These are phyloP conservation scores for Madurella fahalii DNA, from an alignment of 2,329 filamentous ascomycete species.

Conservation along the genomic window DNA sequence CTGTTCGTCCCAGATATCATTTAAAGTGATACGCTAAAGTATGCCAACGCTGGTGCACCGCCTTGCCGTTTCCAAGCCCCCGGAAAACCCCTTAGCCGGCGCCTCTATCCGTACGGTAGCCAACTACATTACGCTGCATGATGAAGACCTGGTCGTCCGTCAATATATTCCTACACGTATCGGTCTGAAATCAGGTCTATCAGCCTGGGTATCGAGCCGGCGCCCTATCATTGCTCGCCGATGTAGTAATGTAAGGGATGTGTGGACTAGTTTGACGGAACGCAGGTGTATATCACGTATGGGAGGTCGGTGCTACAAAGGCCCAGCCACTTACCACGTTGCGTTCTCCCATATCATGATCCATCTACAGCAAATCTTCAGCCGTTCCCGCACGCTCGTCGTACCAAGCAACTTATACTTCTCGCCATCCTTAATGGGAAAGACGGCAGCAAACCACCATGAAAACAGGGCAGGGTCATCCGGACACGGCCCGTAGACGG, in stretches of 20 bases:
- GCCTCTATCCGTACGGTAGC: neutral
- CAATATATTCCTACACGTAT: neutral
- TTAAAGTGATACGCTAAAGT: neutral
- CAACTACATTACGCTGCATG: neutral
- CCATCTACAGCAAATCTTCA: slow-evolving; percentile 82
- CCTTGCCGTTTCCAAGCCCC: neutral
- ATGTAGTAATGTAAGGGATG: no score
- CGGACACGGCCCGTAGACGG: slow-evolving; percentile 73
- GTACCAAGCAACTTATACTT: slow-evolving; percentile 74
- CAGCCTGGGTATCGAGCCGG: neutral
- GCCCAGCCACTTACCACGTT: neutral
- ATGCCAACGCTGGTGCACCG: neutral
- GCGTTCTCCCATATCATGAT: slow-evolving; percentile 62
- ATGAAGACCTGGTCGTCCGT: neutral
- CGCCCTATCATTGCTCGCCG: neutral
- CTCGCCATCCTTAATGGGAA: slow-evolving; percentile 72
- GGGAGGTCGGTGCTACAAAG: neutral
- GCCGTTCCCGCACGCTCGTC: slow-evolving; percentile 70
- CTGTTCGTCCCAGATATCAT: no score
- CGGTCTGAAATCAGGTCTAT: neutral
- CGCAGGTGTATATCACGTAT: no score
- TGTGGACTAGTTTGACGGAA: no score
- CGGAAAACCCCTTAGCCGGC: neutral
- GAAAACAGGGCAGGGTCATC: slow-evolving; percentile 73
- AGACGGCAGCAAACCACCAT: slow-evolving; percentile 84